These are phyloP conservation scores for Xylariaceae sp. DNA, from an alignment of 2,329 filamentous ascomycete genomes.

Conservation along the genomic window DNA sequence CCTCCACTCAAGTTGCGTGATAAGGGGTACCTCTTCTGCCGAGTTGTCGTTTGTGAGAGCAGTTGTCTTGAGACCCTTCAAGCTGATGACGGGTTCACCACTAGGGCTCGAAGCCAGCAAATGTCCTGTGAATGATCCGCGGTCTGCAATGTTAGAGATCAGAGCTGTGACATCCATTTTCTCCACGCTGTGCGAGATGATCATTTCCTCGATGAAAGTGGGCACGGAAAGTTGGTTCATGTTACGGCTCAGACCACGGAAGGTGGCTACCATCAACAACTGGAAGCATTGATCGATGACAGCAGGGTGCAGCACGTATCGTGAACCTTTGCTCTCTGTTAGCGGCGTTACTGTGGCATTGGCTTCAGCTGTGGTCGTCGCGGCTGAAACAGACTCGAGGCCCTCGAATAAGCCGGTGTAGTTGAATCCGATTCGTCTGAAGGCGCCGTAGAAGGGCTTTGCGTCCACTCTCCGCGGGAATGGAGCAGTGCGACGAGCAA, in stretches of 20 bases:
- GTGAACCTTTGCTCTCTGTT: background rate
- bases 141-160: background rate
- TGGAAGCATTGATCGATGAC: slow-evolving; percentile 1
- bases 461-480: background rate
- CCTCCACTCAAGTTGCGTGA: background rate
- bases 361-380: background rate
- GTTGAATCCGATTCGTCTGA: background rate
- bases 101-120: background rate
- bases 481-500: no score
- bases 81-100: background rate
- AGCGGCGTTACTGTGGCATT: background rate
- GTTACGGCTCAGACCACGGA: background rate
- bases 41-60: background rate
- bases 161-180: background rate
- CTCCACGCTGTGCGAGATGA: background rate
- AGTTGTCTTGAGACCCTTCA: background rate
- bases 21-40: background rate
- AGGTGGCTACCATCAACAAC: background rate
- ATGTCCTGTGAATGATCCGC: background rate
- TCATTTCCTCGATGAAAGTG: slow-evolving; percentile 1
- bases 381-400: background rate
- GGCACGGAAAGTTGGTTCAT: background rate
- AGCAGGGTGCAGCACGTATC: background rate
- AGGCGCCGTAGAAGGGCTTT: background rate
- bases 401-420: background rate